These are phyloP conservation scores for Didymella lethalis DNA, from an alignment of 2,329 filamentous ascomycete genomes.

Conservation along the genomic window DNA sequence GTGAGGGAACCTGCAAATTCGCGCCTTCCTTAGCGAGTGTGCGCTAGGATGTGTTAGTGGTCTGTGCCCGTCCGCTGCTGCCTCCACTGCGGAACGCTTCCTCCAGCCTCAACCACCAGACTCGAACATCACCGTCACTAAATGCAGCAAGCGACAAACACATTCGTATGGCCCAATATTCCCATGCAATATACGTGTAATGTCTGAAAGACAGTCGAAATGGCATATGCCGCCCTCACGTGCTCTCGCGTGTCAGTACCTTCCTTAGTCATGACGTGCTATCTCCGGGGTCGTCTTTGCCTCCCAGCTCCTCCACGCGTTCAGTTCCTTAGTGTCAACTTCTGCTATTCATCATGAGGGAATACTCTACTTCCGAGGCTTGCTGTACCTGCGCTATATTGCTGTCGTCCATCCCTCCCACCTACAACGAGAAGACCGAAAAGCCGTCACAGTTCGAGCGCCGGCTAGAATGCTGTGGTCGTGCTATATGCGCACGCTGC, in stretches of 20 bases:
- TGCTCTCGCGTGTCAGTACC: conserved; percentile 30
- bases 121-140: conserved; percentile 7
- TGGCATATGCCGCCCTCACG: conserved; percentile 28
- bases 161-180: not conserved
- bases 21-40: conserved; percentile 28
- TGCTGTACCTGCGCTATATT: conserved; percentile 76
- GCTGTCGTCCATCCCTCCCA: conserved; percentile 63
- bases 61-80: conserved; percentile 6
- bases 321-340: conserved; percentile 5
- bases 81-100: conserved; percentile 2
- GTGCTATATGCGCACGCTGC: conserved; percentile 76
- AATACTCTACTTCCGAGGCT: conserved; percentile 51
- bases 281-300: conserved; percentile 27
- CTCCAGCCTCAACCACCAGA: conserved; percentile 4
- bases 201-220: not conserved
- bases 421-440: conserved; percentile 64
- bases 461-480: conserved; percentile 71
- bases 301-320: conserved; percentile 13
- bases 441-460: conserved; percentile 69
- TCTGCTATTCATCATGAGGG: conserved; percentile 11
- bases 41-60: conserved; percentile 11
- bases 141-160: not conserved
- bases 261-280: conserved; percentile 47
- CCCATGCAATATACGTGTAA: not conserved
- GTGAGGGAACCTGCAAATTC: conserved; percentile 26